Evolutionary conservation across 768 basidiomycete genomes (phyloP).

Genomic region (Strobilomyces echinocephalus): DNA sequence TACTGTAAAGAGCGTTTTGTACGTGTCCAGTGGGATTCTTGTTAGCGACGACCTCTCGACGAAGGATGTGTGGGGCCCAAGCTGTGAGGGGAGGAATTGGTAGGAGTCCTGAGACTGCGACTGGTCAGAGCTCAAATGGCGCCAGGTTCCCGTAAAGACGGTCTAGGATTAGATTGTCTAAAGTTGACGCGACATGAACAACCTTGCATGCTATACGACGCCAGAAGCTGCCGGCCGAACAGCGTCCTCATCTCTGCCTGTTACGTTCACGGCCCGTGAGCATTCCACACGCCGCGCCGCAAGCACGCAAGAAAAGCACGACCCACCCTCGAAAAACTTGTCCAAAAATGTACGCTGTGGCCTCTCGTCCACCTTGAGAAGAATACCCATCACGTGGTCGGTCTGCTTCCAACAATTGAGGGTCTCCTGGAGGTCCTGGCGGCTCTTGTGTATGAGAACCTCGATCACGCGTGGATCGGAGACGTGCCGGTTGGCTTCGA

Average conservation of each 20-base stretch:
- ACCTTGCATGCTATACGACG: slow-evolving; percentile 19
- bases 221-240: slow-evolving; percentile 62
- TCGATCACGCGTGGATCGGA: slow-evolving; percentile 81
- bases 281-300: background rate
- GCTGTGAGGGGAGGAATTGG: background rate
- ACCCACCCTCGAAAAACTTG: slow-evolving; percentile 75
- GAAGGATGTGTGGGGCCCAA: background rate
- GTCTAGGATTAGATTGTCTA: slow-evolving; percentile 8
- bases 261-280: background rate
- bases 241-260: slow-evolving; percentile 75
- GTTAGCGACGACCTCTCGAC: background rate
- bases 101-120: background rate
- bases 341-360: slow-evolving; percentile 64
- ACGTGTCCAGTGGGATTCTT: too few relatives aligned
- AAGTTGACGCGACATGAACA: background rate
- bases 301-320: slow-evolving; percentile 11
- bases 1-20: background rate
- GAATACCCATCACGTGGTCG: slow-evolving; percentile 71
- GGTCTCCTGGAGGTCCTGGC: slow-evolving; percentile 90
- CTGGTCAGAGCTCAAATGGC: background rate
- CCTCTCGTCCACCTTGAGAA: slow-evolving; percentile 48
- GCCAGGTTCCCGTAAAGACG: background rate
- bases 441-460: slow-evolving; percentile 75
- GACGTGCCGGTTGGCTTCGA: slow-evolving; percentile 81
- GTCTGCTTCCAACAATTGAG: slow-evolving; percentile 92